Evolutionary conservation across 306 rosid species (phyloP).

Genomic region (Quercus berberidifolia): DNA sequence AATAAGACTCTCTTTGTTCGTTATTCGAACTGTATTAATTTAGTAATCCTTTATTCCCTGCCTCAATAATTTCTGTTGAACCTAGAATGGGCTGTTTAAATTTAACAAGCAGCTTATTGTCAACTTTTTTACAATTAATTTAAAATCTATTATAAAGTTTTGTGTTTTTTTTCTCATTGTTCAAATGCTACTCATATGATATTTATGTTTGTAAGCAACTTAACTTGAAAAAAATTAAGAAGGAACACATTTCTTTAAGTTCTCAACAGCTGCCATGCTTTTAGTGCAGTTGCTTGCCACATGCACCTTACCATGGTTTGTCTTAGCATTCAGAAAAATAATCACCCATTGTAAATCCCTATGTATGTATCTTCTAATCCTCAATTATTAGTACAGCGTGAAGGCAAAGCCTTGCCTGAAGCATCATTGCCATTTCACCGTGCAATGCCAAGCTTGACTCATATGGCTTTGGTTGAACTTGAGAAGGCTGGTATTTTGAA

Average conservation of each 20-base stretch:
- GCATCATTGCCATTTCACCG: constrained; percentile 98
- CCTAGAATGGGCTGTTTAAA: constrained; percentile 9
- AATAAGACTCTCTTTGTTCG: neutral
- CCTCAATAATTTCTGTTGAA: neutral
- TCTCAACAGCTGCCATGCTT: neutral
- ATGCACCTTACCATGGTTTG: neutral
- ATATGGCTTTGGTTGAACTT: constrained; percentile 84
- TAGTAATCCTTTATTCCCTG: constrained; percentile 11
- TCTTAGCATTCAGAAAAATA: neutral
- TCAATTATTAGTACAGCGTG: constrained; percentile 60
- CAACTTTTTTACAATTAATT: constrained; percentile 3
- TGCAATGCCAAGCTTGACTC: constrained; percentile 88
- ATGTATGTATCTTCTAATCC: constrained; percentile 13
- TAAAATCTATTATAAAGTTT: neutral
- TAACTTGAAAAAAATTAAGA: neutral
- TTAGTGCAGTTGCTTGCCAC: neutral
- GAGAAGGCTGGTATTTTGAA: constrained; percentile 84
- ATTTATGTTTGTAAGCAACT: neutral
- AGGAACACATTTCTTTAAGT: neutral
- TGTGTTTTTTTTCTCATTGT: neutral
- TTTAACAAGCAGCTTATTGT: neutral
- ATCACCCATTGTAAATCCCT: constrained; percentile 4
- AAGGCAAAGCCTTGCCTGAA: constrained; percentile 96
- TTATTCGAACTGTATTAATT: neutral
- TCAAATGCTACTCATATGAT: neutral